phyloP scores from a whole-genome alignment of 371 early-diverging fungal species.

The Choanephora cucurbitarum region DNA sequence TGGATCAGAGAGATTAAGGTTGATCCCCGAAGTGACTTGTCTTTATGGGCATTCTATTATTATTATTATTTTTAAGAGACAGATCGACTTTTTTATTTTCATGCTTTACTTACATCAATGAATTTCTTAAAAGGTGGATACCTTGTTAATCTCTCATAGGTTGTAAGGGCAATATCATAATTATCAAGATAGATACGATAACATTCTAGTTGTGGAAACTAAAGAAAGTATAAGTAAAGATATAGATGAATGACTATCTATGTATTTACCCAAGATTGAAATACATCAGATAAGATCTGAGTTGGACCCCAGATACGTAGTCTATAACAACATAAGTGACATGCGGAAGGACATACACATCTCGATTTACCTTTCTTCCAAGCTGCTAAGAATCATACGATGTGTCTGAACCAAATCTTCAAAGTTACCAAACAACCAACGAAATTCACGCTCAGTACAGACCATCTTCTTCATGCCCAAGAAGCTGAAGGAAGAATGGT shows the following conservation, averaged over 20 bases:
- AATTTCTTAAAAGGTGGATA: slow-evolving; percentile 52
- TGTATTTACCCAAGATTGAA: slow-evolving; percentile 32
- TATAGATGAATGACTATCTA: background rate
- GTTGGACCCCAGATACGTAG: slow-evolving; percentile 37
- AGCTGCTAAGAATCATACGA: slow-evolving; percentile 25
- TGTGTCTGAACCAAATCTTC: slow-evolving; percentile 39
- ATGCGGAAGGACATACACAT: background rate
- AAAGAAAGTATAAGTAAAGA: too few species aligned
- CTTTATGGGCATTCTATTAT: slow-evolving; percentile 23
- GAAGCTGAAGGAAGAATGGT: slow-evolving; percentile 35
- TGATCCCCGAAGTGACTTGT: slow-evolving; percentile 20
- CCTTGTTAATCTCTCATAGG: slow-evolving; percentile 41
- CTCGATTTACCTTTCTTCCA: slow-evolving; percentile 38
- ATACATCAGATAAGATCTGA: slow-evolving; percentile 35
- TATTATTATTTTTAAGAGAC: too few species aligned
- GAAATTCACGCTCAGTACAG: slow-evolving; percentile 45
- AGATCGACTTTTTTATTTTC: slow-evolving; percentile 1
- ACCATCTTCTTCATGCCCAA: slow-evolving; percentile 40
- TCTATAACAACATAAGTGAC: slow-evolving; percentile 16
- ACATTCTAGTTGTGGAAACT: slow-evolving; percentile 40
- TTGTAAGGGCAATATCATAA: slow-evolving; percentile 43
- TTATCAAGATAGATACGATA: slow-evolving; percentile 41
- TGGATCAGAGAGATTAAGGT: slow-evolving; percentile 41
- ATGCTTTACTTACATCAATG: slow-evolving; percentile 38
- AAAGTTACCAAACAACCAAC: slow-evolving; percentile 48